A percentile compares a stretch with the other conserved stretches of the same genome.
Evolutionary conservation across 495 filamentous ascomycete species (phyloP).

Genomic region (Penicillium angulare): DNA sequence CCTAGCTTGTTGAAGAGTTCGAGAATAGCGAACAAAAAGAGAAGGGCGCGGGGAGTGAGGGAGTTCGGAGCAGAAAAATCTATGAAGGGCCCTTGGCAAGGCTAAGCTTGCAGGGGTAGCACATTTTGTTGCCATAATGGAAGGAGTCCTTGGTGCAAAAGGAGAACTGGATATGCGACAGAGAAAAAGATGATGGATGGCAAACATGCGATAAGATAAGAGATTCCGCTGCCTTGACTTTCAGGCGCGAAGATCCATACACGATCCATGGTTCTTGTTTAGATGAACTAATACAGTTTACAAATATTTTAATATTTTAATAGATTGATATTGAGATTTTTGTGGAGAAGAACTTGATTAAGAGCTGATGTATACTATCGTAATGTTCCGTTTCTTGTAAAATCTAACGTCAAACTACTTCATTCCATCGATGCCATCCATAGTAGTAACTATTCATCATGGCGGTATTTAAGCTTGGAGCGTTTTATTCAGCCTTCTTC

Average conservation of each 20-base stretch:
- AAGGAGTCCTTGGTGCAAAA: neutral
- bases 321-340: too few species aligned
- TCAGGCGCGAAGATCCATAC: neutral
- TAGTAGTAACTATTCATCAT: too few species aligned
- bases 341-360: too few species aligned
- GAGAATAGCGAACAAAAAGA: neutral
- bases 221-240: neutral
- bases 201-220: slow-evolving; percentile 1
- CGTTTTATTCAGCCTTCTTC: too few species aligned
- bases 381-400: too few species aligned
- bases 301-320: too few species aligned
- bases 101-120: slow-evolving; percentile 23
- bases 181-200: neutral
- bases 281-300: too few species aligned
- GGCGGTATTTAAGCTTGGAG: too few species aligned
- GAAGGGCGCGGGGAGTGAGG: slow-evolving; percentile 5
- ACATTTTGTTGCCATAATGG: slow-evolving; percentile 13
- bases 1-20: slow-evolving; percentile 6
- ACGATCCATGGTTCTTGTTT: neutral
- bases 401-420: too few species aligned
- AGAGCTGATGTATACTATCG: too few species aligned
- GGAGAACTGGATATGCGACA: neutral
- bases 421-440: too few species aligned
- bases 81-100: slow-evolving; percentile 21
- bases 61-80: slow-evolving; percentile 24